These are phyloP conservation scores for Berberis thunbergii DNA, from an alignment of 164 flowering plant species.

Conservation along the genomic window DNA sequence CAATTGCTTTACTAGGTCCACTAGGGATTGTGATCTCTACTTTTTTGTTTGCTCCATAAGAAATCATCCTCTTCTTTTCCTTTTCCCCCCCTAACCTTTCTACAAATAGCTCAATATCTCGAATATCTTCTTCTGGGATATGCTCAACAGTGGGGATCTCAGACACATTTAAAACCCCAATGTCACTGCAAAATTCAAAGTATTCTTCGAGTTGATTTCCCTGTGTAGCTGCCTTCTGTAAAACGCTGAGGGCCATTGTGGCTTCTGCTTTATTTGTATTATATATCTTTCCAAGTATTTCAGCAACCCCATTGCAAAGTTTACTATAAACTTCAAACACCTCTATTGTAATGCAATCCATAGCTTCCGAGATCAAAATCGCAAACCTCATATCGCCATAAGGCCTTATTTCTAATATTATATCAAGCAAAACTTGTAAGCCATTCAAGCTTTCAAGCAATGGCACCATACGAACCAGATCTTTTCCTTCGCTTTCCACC, in stretches of 20 bases:
- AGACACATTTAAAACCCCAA: conserved; percentile 46
- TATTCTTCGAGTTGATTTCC: conserved; percentile 36
- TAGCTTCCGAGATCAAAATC: conserved; percentile 48
- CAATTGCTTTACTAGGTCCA: too few species aligned
- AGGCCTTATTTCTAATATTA: conserved; percentile 52
- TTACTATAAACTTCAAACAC: conserved; percentile 58
- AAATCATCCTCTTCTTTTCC: too few species aligned
- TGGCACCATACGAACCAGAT: conserved; percentile 10
- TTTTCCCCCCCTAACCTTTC: conserved; percentile 9
- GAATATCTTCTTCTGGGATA: conserved; percentile 58
- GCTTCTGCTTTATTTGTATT: conserved; percentile 41
- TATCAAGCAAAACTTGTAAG: conserved; percentile 47
- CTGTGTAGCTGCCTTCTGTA: conserved; percentile 48
- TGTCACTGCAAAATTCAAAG: conserved; percentile 44
- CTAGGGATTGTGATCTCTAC: too few species aligned
- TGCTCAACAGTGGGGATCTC: conserved; percentile 41
- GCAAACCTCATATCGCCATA: conserved; percentile 14
- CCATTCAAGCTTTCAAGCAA: conserved; percentile 31
- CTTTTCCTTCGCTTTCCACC: neutral
- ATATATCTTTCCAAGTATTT: conserved; percentile 30
- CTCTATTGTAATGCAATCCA: conserved; percentile 65
- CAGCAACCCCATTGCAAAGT: conserved; percentile 52
- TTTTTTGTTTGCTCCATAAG: too few species aligned
- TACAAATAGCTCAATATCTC: conserved; percentile 46
- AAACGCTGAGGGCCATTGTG: conserved; percentile 32